Evolutionary conservation across 805 yeast species (phyloP).

Genomic region (Candida coleopterorum): DNA sequence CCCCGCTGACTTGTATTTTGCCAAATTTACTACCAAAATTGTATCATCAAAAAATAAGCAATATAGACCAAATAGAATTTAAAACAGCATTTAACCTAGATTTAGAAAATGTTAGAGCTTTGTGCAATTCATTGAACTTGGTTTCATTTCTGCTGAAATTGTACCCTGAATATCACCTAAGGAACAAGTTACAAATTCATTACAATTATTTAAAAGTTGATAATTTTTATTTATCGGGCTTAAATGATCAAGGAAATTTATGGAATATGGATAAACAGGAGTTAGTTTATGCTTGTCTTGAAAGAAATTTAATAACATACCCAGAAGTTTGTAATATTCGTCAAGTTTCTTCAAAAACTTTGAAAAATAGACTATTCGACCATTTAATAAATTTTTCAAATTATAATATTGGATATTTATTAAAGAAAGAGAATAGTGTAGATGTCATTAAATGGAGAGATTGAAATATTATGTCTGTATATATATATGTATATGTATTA

Average conservation of each 20-base stretch:
- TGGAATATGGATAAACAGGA: constrained; percentile 48
- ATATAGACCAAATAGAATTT: constrained; percentile 22
- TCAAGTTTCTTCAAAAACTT: constrained; percentile 11
- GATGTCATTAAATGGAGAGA: constrained; percentile 7
- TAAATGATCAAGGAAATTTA: constrained; percentile 35
- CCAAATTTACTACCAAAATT: constrained; percentile 41
- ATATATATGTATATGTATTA: constrained; percentile 3
- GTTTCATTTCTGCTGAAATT: constrained; percentile 33
- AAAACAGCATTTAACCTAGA: constrained; percentile 48
- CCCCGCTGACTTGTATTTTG: constrained; percentile 55
- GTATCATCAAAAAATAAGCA: constrained; percentile 6
- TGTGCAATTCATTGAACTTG: constrained; percentile 34
- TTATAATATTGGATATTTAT: constrained; percentile 35
- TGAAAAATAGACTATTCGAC: constrained; percentile 34
- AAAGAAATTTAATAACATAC: constrained; percentile 47
- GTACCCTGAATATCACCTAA: constrained; percentile 34
- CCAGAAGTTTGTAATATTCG: constrained; percentile 20
- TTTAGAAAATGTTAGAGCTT: constrained; percentile 27
- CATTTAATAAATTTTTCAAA: constrained; percentile 38
- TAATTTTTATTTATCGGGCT: constrained; percentile 41
- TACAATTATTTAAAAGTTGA: constrained; percentile 48
- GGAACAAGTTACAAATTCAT: constrained; percentile 31
- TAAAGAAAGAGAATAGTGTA: constrained; percentile 1
- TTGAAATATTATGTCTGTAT: too few relatives aligned
- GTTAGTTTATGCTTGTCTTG: constrained; percentile 48